Evolutionary conservation across 108 stramenopile genomes (phyloP).

Genomic region (Pseudonitzschia multistriata): DNA sequence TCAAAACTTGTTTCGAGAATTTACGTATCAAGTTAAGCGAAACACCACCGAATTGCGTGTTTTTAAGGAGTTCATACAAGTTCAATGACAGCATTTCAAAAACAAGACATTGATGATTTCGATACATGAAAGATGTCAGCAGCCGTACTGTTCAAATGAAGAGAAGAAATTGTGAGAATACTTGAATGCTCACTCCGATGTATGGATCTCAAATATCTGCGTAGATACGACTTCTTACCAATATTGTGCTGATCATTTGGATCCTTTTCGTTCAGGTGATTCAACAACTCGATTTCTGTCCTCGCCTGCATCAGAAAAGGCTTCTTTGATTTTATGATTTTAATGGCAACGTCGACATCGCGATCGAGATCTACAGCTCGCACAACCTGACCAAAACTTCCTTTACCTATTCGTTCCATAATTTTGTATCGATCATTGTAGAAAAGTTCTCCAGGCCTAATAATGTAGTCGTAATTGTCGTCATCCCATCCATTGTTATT

Average conservation of each 20-base stretch:
- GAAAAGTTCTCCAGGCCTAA: constrained; percentile 81
- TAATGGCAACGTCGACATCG: constrained; percentile 90
- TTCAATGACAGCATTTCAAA: constrained; percentile 98
- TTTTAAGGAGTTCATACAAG: constrained; percentile 95
- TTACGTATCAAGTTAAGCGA: constrained; percentile 95
- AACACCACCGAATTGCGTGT: constrained; percentile 96
- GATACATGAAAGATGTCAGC: constrained; percentile 87
- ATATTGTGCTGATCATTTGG: constrained; percentile 81
- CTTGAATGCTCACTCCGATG: too few relatives aligned
- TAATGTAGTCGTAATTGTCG: constrained; percentile 95
- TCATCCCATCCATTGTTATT: constrained; percentile 96
- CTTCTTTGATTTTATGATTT: constrained; percentile 97
- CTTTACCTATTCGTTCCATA: constrained; percentile 95
- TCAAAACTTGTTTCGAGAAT: constrained; percentile 95
- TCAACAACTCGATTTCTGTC: constrained; percentile 94
- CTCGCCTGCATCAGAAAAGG: constrained; percentile 95
- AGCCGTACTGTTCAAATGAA: constrained; percentile 69
- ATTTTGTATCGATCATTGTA: constrained; percentile 80
- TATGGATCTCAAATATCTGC: background rate
- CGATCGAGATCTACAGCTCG: constrained; percentile 75
- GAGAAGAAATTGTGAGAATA: constrained; percentile 3
- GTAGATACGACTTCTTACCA: constrained; percentile 41
- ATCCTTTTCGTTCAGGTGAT: constrained; percentile 72
- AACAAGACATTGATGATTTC: constrained; percentile 93
- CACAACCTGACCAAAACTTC: constrained; percentile 95